Base-by-base conservation (phyloP, 192 early-diverging fungal species). In the Gonapodya sp. region DNA sequence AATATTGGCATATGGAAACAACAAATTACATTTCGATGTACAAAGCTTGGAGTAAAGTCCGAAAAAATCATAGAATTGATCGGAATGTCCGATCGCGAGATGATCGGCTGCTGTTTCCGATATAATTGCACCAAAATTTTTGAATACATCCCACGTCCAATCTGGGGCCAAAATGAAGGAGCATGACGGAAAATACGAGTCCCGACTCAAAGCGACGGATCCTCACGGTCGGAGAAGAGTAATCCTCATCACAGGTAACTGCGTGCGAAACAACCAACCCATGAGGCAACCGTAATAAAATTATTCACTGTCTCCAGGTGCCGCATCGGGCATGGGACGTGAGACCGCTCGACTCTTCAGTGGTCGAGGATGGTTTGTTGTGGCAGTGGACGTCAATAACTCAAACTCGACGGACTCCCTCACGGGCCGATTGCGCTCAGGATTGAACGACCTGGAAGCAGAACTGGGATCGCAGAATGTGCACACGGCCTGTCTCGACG, bases 161-260 rank as follows among this genome's bases (percentile, higher is more conserved):
- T n/a, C n/a, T n/a, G n/a, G n/a, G n/a, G n/a, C n/a, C n/a, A n/a
- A n/a, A n/a, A n/a, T n/a, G n/a, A n/a, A n/a, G n/a, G n/a, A n/a
- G n/a, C n/a, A n/a, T n/a, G n/a, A n/a, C n/a, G n/a, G n/a, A n/a
- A n/a, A n/a, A n/a, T n/a, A n/a, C n/a, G 46, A 64, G 46, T 64
- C 46, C 8, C 75, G 75, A 18, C 75, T 77, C 31, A 34, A 77
- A 33, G 8, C 75, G 30, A 77, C 75, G 18, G 75, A 77, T 31
- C 18, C 16, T 31, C 14, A 16, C 31, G 75, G 75, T 31, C 75
- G 75, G 8, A 16, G 75, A 33, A 18, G 75, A 18, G 75, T 33
- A 2, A 77, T 77, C 75, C 75, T 77, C 30, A 77, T 77, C 75
- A 77, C 75, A 18, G 75, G 75, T 77, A 2, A 64, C 8, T 64